Conservation (phyloP, 2,329 filamentous ascomycete genomes). For the Penicillium digitatum region DNA sequence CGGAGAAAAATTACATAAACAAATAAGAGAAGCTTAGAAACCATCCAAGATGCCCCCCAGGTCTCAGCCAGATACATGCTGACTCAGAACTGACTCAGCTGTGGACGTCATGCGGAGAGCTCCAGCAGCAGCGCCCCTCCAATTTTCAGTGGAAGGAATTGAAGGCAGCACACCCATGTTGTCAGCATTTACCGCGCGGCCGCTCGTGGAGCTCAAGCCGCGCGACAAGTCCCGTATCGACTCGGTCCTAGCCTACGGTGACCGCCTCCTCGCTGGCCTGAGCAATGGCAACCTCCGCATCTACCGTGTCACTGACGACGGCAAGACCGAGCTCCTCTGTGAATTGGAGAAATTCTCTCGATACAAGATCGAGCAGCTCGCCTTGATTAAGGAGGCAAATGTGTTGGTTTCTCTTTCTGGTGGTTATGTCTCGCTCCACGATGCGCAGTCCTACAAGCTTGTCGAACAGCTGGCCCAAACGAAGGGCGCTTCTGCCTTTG, state of each 20-base stretch:
- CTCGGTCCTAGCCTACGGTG: slow-evolving; percentile 87
- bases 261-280: slow-evolving; percentile 85
- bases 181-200: slow-evolving; percentile 92
- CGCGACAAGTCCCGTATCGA: slow-evolving; percentile 97
- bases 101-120: slow-evolving; percentile 13
- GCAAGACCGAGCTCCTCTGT: slow-evolving; percentile 76
- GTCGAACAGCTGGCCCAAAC: slow-evolving; percentile 77
- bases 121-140: slow-evolving; percentile 4
- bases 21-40: not conserved
- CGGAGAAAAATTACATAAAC: not conserved
- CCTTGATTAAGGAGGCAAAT: slow-evolving; percentile 91
- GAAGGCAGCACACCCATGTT: slow-evolving; percentile 60
- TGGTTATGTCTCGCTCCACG: slow-evolving; percentile 82
- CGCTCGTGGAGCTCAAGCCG: slow-evolving; percentile 93
- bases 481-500: slow-evolving; percentile 84
- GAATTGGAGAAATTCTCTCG: slow-evolving; percentile 94
- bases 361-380: slow-evolving; percentile 85
- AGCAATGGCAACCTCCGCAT: slow-evolving; percentile 85
- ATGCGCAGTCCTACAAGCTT: slow-evolving; percentile 77
- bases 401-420: slow-evolving; percentile 88
- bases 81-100: slow-evolving; percentile 15
- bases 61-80: not conserved
- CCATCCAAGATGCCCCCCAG: not conserved
- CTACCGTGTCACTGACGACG: slow-evolving; percentile 66
- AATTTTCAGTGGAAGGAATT: slow-evolving; percentile 15